phyloP scores from a whole-genome alignment of 2,329 filamentous ascomycete genomes.

The Alternaria brassicicola region DNA sequence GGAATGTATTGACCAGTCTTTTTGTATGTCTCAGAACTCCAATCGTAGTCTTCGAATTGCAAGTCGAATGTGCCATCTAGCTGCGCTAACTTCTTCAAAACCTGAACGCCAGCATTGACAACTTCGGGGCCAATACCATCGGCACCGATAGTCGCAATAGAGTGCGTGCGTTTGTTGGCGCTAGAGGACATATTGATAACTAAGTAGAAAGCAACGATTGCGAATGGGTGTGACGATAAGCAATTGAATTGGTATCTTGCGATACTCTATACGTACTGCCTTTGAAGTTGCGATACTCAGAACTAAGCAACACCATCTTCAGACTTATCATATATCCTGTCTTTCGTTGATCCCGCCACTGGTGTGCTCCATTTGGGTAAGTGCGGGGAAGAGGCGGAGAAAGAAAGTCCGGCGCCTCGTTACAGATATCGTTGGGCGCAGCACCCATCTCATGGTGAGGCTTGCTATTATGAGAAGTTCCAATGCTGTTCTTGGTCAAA shows the following conservation, averaged over 20 bases:
- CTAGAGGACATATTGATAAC: conserved; percentile 26
- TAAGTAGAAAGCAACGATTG: neutral
- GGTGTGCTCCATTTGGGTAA: neutral
- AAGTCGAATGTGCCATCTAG: conserved; percentile 64
- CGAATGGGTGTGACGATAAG: neutral
- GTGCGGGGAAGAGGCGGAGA: conserved; percentile 23
- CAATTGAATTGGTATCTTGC: neutral
- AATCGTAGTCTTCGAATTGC: conserved; percentile 68
- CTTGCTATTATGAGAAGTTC: conserved; percentile 25
- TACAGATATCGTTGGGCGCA: neutral
- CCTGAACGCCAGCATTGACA: conserved; percentile 66
- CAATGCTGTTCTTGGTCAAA: conserved; percentile 44
- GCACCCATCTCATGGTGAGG: neutral
- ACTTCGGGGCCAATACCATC: conserved; percentile 75
- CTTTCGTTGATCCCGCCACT: neutral
- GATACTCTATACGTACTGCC: neutral
- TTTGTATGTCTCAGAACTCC: conserved; percentile 71
- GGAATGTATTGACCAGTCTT: conserved; percentile 70
- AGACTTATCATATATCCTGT: neutral
- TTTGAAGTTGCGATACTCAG: neutral
- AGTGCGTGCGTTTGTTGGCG: conserved; percentile 30
- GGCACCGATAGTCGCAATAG: conserved; percentile 62
- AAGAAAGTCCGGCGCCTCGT: conserved; percentile 34
- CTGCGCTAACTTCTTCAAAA: conserved; percentile 61
- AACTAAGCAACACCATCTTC: neutral